Evolutionary conservation across 192 early-diverging fungal species (phyloP).

Genomic region (Allomyces javanicus): DNA sequence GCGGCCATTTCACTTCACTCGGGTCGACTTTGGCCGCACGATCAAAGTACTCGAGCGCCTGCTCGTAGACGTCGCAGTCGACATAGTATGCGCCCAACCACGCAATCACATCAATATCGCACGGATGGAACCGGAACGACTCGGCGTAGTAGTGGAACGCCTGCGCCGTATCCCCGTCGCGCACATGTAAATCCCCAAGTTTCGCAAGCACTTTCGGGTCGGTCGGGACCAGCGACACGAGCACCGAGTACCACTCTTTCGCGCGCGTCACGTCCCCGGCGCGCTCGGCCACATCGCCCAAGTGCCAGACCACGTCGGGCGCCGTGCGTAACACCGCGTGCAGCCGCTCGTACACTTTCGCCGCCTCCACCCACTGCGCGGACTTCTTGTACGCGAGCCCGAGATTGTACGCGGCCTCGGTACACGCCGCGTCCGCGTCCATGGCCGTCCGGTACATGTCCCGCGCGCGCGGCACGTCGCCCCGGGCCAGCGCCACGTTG

Average conservation of each 20-base stretch:
- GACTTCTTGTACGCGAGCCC: constrained; percentile 25
- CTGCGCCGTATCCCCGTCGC: constrained; percentile 31
- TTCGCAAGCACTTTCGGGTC: constrained; percentile 29
- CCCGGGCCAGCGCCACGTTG: constrained; percentile 17
- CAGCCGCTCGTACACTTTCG: constrained; percentile 36
- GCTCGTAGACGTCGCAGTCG: constrained; percentile 38
- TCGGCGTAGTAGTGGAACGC: constrained; percentile 43
- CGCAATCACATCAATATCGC: constrained; percentile 28
- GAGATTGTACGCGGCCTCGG: constrained; percentile 38
- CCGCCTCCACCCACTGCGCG: constrained; percentile 16
- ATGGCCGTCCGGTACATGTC: constrained; percentile 26
- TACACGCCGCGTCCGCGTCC: constrained; percentile 31
- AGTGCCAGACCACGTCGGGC: constrained; percentile 34
- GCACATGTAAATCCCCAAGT: constrained; percentile 27
- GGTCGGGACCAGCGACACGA: constrained; percentile 37
- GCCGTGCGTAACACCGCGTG: constrained; percentile 31
- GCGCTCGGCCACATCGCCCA: constrained; percentile 36
- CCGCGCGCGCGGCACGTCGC: constrained; percentile 3
- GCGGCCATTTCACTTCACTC: constrained; percentile 28
- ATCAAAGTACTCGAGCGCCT: constrained; percentile 37
- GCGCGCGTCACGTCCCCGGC: constrained; percentile 23
- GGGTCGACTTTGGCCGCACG: constrained; percentile 27
- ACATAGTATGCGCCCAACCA: constrained; percentile 44
- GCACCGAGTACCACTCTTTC: constrained; percentile 39
- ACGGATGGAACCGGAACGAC: constrained; percentile 38